These are phyloP conservation scores for Fonsecaea multimorphosa DNA, from an alignment of 2,329 filamentous ascomycete genomes.

Conservation along the genomic window DNA sequence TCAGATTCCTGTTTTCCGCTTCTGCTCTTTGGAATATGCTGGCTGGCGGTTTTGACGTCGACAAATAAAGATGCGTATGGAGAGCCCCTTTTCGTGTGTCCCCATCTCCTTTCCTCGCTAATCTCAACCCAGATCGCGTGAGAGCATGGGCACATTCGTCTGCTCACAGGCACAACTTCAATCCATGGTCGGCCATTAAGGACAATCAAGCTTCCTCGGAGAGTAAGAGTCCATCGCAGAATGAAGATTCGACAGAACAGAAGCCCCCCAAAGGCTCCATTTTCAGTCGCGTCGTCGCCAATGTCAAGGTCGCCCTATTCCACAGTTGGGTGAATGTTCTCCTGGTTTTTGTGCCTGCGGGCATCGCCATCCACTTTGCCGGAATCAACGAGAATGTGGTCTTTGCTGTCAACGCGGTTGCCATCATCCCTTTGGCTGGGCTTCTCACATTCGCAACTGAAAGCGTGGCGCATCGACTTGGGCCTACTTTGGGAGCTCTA, in stretches of 20 bases:
- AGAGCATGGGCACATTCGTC: constrained; percentile 37
- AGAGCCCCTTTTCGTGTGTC: background rate
- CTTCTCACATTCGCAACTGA: constrained; percentile 91
- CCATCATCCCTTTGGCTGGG: constrained; percentile 86
- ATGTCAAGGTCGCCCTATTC: constrained; percentile 70
- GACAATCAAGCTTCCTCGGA: constrained; percentile 8
- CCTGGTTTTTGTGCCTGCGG: constrained; percentile 76
- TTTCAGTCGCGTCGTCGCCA: constrained; percentile 26
- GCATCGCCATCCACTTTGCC: constrained; percentile 75
- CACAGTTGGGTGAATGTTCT: constrained; percentile 87
- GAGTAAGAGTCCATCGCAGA: constrained; percentile 8
- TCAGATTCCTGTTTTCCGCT: background rate
- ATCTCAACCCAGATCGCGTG: constrained; percentile 30
- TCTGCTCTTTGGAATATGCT: constrained; percentile 1
- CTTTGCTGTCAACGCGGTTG: constrained; percentile 90
- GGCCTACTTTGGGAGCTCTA: constrained; percentile 84
- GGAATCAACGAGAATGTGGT: constrained; percentile 65
- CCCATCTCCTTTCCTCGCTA: constrained; percentile 1
- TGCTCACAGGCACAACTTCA: constrained; percentile 38
- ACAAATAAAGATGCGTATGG: constrained; percentile 30
- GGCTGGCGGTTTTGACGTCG: background rate
- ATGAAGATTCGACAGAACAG: constrained; percentile 18
- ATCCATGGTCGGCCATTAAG: constrained; percentile 32
- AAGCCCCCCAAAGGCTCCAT: constrained; percentile 31
- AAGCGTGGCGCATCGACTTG: constrained; percentile 73